A percentile compares a stretch with the other conserved stretches of the same genome.
Evolutionary conservation across 1,139 yeast genomes (phyloP).

Genomic region (Saccharomyces pastorianus): DNA sequence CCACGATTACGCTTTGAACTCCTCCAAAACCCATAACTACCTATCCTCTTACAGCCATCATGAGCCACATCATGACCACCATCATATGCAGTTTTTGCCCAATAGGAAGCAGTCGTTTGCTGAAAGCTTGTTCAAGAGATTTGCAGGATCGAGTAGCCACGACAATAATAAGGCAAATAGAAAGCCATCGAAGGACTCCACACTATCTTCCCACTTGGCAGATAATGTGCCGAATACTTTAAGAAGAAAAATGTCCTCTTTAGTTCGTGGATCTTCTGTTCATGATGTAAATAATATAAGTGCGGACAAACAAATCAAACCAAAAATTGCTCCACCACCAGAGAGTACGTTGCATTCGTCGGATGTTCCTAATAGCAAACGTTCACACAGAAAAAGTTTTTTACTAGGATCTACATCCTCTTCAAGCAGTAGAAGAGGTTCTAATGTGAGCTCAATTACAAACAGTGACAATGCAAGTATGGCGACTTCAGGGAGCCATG

Average conservation of each 20-base stretch:
- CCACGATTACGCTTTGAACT: not conserved
- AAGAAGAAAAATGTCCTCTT: constrained; percentile 2
- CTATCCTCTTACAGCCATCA: not conserved
- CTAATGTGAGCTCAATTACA: constrained; percentile 10
- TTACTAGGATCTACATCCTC: constrained; percentile 3
- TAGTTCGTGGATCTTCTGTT: constrained; percentile 3
- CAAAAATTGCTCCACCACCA: not conserved
- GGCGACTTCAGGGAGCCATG: constrained; percentile 3
- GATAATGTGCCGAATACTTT: constrained; percentile 2
- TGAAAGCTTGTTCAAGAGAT: constrained; percentile 18
- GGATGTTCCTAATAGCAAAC: not conserved
- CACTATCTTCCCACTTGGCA: not conserved
- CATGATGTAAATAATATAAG: not conserved
- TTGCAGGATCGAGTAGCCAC: constrained; percentile 10
- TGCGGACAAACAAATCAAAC: not conserved
- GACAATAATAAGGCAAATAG: not conserved
- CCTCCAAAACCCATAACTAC: not conserved
- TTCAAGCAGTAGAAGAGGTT: constrained; percentile 13
- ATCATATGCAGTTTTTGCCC: not conserved
- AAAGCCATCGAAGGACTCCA: not conserved
- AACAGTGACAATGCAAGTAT: constrained; percentile 2
- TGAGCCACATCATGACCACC: constrained; percentile 8
- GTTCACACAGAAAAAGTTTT: constrained; percentile 1
- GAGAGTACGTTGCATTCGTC: not conserved
- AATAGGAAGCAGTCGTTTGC: constrained; percentile 24